phyloP scores from a whole-genome alignment of 1,139 yeast genomes.

The Sugiyamaella japonica region DNA sequence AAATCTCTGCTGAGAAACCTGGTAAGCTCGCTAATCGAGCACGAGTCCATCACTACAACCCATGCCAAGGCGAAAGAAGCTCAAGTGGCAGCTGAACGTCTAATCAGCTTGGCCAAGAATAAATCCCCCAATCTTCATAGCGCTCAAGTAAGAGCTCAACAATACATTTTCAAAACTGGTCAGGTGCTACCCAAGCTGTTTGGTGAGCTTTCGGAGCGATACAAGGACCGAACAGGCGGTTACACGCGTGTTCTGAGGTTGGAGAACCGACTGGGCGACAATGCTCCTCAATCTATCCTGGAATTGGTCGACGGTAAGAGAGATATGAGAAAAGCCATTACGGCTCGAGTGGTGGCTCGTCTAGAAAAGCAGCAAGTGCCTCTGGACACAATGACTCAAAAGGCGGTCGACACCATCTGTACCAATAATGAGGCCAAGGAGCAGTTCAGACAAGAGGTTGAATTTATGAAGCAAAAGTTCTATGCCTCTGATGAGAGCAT shows the following conservation, averaged over 20 bases:
- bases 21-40: conserved; percentile 64
- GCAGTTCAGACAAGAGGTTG: conserved; percentile 62
- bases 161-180: conserved; percentile 43
- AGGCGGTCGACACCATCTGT: conserved; percentile 56
- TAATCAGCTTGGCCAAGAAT: conserved; percentile 52
- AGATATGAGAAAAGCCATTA: conserved; percentile 74
- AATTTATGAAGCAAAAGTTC: conserved; percentile 59
- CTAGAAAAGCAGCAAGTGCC: conserved; percentile 64
- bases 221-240: conserved; percentile 66
- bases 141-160: conserved; percentile 32
- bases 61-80: conserved; percentile 71
- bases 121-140: conserved; percentile 30
- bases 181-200: conserved; percentile 59
- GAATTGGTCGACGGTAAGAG: conserved; percentile 82
- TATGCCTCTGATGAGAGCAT: conserved; percentile 41
- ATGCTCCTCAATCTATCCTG: conserved; percentile 84
- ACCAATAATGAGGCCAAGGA: conserved; percentile 51
- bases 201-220: conserved; percentile 63
- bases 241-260: conserved; percentile 82
- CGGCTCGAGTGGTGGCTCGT: conserved; percentile 80
- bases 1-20: conserved; percentile 58
- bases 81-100: conserved; percentile 54
- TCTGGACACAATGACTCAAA: conserved; percentile 59
- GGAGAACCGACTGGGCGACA: conserved; percentile 87
- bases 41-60: conserved; percentile 69